phyloP scores from a whole-genome alignment of 2,329 filamentous ascomycete genomes.

The Fusarium sublunatum region DNA sequence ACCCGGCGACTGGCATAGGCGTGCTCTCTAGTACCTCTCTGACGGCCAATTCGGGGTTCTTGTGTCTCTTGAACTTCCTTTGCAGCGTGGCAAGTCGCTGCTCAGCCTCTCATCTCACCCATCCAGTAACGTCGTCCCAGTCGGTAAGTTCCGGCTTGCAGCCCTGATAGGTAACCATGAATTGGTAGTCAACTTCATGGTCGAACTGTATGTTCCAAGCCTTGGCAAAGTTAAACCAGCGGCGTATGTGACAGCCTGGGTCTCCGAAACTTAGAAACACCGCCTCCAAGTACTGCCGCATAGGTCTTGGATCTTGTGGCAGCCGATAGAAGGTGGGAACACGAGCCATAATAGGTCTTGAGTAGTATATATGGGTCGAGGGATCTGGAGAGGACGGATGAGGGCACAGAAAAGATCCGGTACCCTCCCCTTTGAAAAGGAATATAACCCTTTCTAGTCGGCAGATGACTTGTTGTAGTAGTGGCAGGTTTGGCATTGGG shows the following conservation, averaged over 20 bases:
- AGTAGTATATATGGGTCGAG: background rate
- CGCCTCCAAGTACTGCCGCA: background rate
- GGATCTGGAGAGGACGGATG: background rate
- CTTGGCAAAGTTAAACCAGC: background rate
- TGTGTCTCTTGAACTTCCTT: background rate
- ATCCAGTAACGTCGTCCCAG: background rate
- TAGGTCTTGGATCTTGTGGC: background rate
- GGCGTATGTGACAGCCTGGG: background rate
- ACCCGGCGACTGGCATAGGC: background rate
- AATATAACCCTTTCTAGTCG: background rate
- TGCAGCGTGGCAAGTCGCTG: background rate
- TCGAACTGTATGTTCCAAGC: background rate
- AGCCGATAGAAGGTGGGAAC: background rate
- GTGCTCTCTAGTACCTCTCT: background rate
- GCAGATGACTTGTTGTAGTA: background rate
- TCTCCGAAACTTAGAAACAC: background rate
- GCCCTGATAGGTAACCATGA: background rate
- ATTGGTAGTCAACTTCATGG: background rate
- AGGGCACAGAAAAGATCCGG: background rate
- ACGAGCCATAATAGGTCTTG: background rate
- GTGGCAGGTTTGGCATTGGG: background rate
- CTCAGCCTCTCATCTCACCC: background rate
- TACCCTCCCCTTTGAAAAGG: background rate
- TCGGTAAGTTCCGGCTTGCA: background rate
- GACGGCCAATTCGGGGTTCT: background rate